Percentiles rank a stretch among this genome's conserved stretches.
phyloP scores from a whole-genome alignment of 371 early-diverging fungal genomes.

The Mucor lusitanicus region DNA sequence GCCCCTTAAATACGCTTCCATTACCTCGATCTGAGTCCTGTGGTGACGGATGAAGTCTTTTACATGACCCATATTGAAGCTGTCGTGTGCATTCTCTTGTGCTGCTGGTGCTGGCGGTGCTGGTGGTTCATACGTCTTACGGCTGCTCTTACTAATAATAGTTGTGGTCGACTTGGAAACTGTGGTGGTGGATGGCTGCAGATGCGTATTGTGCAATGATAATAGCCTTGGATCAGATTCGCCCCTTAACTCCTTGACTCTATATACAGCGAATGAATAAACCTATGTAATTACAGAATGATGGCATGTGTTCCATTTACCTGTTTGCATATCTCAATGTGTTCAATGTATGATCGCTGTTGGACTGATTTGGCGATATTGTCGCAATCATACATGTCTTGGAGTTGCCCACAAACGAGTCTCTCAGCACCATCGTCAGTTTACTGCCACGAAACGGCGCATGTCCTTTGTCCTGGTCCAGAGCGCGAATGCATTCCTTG shows the following conservation, averaged over 20 bases:
- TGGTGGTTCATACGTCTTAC: background rate
- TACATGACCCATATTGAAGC: slow-evolving; percentile 2
- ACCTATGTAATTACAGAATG: slow-evolving; percentile 6
- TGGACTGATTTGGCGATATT: slow-evolving; percentile 88
- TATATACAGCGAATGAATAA: background rate
- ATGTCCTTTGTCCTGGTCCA: slow-evolving; percentile 93
- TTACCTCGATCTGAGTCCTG: slow-evolving; percentile 73
- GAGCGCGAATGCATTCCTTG: slow-evolving; percentile 97
- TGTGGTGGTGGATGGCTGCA: background rate
- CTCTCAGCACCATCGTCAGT: slow-evolving; percentile 95
- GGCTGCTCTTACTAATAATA: background rate
- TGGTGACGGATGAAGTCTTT: slow-evolving; percentile 69
- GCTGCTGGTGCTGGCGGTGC: background rate
- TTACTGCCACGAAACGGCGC: slow-evolving; percentile 98
- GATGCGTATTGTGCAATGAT: background rate
- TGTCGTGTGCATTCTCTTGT: background rate
- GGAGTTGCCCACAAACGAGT: slow-evolving; percentile 96
- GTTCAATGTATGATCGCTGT: slow-evolving; percentile 97
- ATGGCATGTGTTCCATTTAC: slow-evolving; percentile 23
- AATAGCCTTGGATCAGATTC: slow-evolving; percentile 41
- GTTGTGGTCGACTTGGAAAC: background rate
- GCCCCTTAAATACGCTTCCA: slow-evolving; percentile 70
- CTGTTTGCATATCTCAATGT: slow-evolving; percentile 98
- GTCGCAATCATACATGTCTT: slow-evolving; percentile 98
- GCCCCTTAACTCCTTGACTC: slow-evolving; percentile 47